A percentile compares a stretch with the other conserved stretches of the same genome.
Conservation (phyloP, 2,329 filamentous ascomycete species). For the Diaporthe sp. region DNA sequence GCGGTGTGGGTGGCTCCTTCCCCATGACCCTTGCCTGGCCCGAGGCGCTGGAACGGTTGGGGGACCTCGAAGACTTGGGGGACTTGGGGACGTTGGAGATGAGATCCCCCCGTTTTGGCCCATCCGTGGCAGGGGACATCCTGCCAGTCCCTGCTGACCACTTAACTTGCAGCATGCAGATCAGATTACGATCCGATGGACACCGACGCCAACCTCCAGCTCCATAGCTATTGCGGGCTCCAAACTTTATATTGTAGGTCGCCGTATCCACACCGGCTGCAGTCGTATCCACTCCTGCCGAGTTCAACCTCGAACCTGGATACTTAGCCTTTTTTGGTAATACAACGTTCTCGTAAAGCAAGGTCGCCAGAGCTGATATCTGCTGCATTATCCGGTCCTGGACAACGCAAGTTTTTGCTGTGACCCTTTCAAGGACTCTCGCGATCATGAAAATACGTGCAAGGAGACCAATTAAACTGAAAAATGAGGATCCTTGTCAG, state of each 20-base stretch:
- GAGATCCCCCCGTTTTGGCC: neutral
- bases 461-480: too few relatives aligned
- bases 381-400: neutral
- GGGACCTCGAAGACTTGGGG: neutral
- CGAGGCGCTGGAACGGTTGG: constrained; percentile 9
- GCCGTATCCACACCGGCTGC: neutral
- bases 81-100: neutral
- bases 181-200: constrained; percentile 2
- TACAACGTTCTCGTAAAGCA: neutral
- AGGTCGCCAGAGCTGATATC: too few relatives aligned
- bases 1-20: constrained; percentile 14
- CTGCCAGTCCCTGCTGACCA: neutral
- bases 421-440: too few relatives aligned
- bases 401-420: neutral
- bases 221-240: neutral
- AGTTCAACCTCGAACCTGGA: neutral
- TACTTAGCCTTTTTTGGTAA: too few relatives aligned
- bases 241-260: constrained; percentile 1
- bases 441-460: too few relatives aligned
- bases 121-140: neutral
- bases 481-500: too few relatives aligned
- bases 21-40: constrained; percentile 1
- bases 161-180: neutral
- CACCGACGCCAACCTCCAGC: neutral
- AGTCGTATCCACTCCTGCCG: neutral